Conservation (phyloP, 805 yeast species). For the Monosporozyma siamensis region DNA sequence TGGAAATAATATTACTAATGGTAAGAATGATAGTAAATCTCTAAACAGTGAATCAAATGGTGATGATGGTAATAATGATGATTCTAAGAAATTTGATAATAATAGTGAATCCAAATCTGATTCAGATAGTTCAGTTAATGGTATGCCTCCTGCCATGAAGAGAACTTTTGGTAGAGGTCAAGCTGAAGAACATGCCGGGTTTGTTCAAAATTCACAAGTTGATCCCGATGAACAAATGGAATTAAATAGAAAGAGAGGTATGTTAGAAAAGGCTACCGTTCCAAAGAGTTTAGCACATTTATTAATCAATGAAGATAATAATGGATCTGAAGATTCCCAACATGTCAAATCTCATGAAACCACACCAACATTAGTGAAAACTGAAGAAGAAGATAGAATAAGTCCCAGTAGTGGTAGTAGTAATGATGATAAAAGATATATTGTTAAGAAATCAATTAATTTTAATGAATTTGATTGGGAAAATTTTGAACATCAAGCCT, state of each 20-base stretch:
- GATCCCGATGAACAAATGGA: conserved; percentile 40
- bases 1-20: not conserved
- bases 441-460: conserved; percentile 28
- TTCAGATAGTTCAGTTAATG: conserved; percentile 14
- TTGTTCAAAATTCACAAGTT: conserved; percentile 33
- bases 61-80: too few species aligned
- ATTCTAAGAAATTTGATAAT: too few species aligned
- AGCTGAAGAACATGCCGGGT: conserved; percentile 27
- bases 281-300: conserved; percentile 50
- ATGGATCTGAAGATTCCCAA: conserved; percentile 2
- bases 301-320: conserved; percentile 32
- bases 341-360: too few species aligned
- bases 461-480: conserved; percentile 30
- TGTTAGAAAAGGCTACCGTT: conserved; percentile 41
- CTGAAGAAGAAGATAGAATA: not conserved
- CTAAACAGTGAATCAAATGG: not conserved
- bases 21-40: not conserved
- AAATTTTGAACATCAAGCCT: conserved; percentile 29
- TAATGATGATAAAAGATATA: conserved; percentile 14
- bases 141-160: conserved; percentile 54
- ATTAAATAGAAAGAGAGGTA: conserved; percentile 38
- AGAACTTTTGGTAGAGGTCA: conserved; percentile 34
- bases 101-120: not conserved
- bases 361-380: not conserved
- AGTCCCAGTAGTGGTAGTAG: not conserved